Percentiles rank a stretch among this genome's conserved stretches.
Evolutionary conservation across 345 rosid species (phyloP).

Genomic region (Eucalyptus polybractea): DNA sequence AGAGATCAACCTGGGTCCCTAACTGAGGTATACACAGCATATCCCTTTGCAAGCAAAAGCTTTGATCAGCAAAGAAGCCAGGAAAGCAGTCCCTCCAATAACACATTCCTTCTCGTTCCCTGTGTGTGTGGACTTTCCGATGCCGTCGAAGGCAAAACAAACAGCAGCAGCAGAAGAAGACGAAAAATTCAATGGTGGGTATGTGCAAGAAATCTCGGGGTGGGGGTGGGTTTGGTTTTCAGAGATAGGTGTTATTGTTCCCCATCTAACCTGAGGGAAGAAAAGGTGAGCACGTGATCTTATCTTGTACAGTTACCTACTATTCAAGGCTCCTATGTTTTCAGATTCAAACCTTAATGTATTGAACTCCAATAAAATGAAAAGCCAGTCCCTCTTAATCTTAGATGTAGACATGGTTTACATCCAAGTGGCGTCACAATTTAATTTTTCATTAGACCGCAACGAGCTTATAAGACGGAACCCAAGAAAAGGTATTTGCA

Average conservation of each 20-base stretch:
- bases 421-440: neutral
- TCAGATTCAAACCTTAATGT: neutral
- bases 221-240: too few species aligned
- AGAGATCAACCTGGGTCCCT: neutral
- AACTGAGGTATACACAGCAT: neutral
- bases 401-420: too few species aligned
- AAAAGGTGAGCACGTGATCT: slow-evolving; percentile 18
- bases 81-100: neutral
- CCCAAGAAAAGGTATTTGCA: neutral
- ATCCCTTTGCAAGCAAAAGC: neutral
- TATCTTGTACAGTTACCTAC: neutral
- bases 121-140: too few species aligned
- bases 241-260: neutral
- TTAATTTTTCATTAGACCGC: too few species aligned
- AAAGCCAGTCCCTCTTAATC: too few species aligned
- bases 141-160: too few species aligned
- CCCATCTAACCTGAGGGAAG: neutral
- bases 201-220: too few species aligned
- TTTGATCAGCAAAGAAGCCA: neutral
- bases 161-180: too few species aligned
- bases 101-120: neutral
- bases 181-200: too few species aligned
- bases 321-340: neutral
- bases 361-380: too few species aligned
- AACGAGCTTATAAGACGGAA: neutral